phyloP scores from a whole-genome alignment of 2,329 filamentous ascomycete genomes.

The Beauveria australis region DNA sequence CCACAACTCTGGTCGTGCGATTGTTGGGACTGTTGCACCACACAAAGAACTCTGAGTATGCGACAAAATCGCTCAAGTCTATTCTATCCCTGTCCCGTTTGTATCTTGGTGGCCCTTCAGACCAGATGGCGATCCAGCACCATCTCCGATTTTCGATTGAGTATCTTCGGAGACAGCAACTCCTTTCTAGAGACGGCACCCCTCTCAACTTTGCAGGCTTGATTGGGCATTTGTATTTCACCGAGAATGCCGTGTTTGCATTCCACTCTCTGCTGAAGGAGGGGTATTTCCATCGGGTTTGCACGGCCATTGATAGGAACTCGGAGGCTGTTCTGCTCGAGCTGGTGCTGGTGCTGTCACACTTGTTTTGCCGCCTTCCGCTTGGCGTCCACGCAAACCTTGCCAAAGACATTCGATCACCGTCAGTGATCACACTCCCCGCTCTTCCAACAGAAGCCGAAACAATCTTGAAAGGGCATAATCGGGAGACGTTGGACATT shows the following conservation, averaged over 20 bases:
- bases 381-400: constrained; percentile 37
- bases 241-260: constrained; percentile 66
- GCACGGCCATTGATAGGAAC: constrained; percentile 44
- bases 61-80: constrained; percentile 53
- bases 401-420: constrained; percentile 44
- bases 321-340: constrained; percentile 43
- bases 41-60: constrained; percentile 55
- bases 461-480: constrained; percentile 51
- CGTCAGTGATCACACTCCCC: constrained; percentile 59
- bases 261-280: constrained; percentile 66
- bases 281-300: constrained; percentile 60
- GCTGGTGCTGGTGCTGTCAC: constrained; percentile 60
- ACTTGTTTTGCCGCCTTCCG: constrained; percentile 58
- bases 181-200: constrained; percentile 51
- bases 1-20: constrained; percentile 62
- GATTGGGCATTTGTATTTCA: constrained; percentile 67
- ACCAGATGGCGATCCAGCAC: constrained; percentile 62
- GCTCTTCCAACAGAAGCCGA: constrained; percentile 50
- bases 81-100: constrained; percentile 62
- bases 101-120: constrained; percentile 61
- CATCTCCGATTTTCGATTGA: constrained; percentile 76
- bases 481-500: constrained; percentile 54
- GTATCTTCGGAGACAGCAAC: constrained; percentile 60
- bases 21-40: constrained; percentile 59
- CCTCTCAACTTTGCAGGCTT: constrained; percentile 66